Evolutionary conservation across 306 rosid species (phyloP), one percentile per base, ranked within the genome.

Genomic region (Oemleria cerasiformis): DNA sequence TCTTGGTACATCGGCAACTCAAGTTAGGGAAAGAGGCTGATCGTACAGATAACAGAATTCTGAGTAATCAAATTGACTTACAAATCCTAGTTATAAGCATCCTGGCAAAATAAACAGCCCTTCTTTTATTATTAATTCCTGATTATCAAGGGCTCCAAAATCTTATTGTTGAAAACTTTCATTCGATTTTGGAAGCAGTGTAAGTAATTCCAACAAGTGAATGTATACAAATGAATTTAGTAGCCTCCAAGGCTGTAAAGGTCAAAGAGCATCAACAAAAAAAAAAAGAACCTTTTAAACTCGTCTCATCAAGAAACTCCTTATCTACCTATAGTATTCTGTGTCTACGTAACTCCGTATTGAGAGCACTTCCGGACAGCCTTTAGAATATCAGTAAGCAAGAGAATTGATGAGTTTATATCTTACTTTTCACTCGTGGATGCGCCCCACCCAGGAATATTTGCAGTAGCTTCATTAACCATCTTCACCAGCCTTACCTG

Each of bases 401-500:
- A 68, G 51, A 65, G 21, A 61, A 38, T 8, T 41, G 6, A 71
- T 47, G 71, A 47, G 6, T 47, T n/a, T 20, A 47, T 66, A 63
- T 38, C 68, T 7, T 75, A 53, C 66, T 71, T 68, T 76, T 51
- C 41, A 75, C 83, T 76, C 25, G 73, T 84, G 75, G 77, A 40
- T 8, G 76, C 66, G 44, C 84, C 86, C 96, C 93, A 90, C 63
- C 84, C 84, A 50, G 86, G 91, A 65, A 90, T 79, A 76, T 88
- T 84, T 58, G 88, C 88, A 41, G 91, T 81, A 49, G 96, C 96
- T 77, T 90, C 93, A 50, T 90, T 90, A 15, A 90, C 93, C 96
- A 88, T 79, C 77, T 86, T 86, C 74, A 90, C 96, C 56, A 90
- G 92, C 78, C 86, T 55, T 66, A 77, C 90, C 96, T 90, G 86